phyloP scores from a whole-genome alignment of 331 rosid species.

The Quercus tomentella region DNA sequence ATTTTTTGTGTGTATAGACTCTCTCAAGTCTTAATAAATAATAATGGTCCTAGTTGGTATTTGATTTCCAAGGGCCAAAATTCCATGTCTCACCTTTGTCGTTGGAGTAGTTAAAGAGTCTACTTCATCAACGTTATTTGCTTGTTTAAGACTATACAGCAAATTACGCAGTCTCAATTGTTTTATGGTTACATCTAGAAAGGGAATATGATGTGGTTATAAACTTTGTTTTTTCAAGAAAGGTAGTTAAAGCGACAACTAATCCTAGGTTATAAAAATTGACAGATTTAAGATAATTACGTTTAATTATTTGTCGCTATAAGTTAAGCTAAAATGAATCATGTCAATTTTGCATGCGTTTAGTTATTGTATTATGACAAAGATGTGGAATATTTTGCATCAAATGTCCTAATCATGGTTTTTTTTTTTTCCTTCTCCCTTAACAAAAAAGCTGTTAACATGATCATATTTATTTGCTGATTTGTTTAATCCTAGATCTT shows the following conservation, averaged over 20 bases:
- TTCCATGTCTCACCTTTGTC: constrained; percentile 6
- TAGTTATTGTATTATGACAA: too few species aligned
- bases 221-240: neutral
- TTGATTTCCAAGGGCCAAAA: neutral
- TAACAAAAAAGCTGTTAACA: neutral
- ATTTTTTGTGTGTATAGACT: too few species aligned
- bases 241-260: constrained; percentile 3
- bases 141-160: neutral
- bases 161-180: neutral
- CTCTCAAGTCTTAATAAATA: too few species aligned
- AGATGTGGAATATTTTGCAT: too few species aligned
- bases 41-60: neutral
- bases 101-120: constrained; percentile 4
- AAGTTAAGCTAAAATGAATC: neutral
- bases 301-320: neutral
- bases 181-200: constrained; percentile 20
- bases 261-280: constrained; percentile 26
- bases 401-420: too few species aligned
- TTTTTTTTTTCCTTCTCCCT: too few species aligned
- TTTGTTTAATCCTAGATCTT: neutral
- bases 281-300: constrained; percentile 9
- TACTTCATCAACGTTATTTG: constrained; percentile 13
- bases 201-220: constrained; percentile 33
- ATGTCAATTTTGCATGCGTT: neutral
- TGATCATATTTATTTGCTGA: neutral